Conservation (phyloP, 805 yeast genomes). For the Saturnispora gosingensis region DNA sequence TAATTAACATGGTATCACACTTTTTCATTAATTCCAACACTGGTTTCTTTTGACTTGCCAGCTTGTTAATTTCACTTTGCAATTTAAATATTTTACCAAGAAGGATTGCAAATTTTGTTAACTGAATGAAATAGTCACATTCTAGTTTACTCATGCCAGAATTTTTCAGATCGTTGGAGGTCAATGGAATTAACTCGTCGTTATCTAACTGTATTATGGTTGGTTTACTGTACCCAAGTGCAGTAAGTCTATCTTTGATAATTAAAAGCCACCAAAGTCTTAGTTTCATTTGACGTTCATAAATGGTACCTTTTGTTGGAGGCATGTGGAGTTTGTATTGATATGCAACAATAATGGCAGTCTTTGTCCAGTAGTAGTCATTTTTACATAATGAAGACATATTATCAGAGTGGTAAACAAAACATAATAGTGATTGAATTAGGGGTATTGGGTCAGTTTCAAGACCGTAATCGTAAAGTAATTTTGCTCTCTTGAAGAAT, state of each 20-base stretch:
- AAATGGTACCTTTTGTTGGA: constrained; percentile 7
- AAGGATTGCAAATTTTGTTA: constrained; percentile 59
- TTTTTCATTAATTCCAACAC: constrained; percentile 35
- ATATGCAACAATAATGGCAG: constrained; percentile 63
- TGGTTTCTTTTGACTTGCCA: constrained; percentile 37
- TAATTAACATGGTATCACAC: constrained; percentile 69
- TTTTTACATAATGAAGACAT: constrained; percentile 38
- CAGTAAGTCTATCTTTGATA: constrained; percentile 58
- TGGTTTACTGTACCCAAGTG: constrained; percentile 71
- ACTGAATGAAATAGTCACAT: constrained; percentile 50
- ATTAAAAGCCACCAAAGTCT: constrained; percentile 64
- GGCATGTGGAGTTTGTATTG: constrained; percentile 66
- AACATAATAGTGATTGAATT: constrained; percentile 43
- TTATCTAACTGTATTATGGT: constrained; percentile 58
- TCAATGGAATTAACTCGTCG: constrained; percentile 67
- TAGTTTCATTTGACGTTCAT: constrained; percentile 20
- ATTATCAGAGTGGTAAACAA: constrained; percentile 19
- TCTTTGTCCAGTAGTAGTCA: constrained; percentile 65
- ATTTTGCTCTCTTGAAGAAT: constrained; percentile 40
- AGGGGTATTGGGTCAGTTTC: constrained; percentile 58
- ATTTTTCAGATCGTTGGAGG: constrained; percentile 54
- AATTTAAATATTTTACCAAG: constrained; percentile 60
- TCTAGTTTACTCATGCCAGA: constrained; percentile 41
- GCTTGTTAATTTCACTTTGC: constrained; percentile 64
- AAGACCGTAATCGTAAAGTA: constrained; percentile 57